Percentiles rank a stretch among this genome's conserved stretches.
Conservation (phyloP, 176 grass and related monocot genomes). For the Juncus inflexus region DNA sequence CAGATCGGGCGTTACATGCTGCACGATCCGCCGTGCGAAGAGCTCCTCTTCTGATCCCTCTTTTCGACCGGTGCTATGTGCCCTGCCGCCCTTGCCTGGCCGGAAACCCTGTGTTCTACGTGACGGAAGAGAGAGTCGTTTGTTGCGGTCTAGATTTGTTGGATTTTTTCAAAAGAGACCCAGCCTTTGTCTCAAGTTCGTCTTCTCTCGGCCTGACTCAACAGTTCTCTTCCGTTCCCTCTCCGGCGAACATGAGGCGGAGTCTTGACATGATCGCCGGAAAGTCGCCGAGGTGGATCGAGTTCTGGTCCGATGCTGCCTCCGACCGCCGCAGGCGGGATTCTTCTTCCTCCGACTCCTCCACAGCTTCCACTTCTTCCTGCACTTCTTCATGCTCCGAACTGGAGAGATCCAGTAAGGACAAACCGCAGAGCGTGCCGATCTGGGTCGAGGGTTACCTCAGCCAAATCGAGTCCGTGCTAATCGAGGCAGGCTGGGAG, state of each 20-base stretch:
- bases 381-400: slow-evolving; percentile 23
- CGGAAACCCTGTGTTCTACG: slow-evolving; percentile 89
- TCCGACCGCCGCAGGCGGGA: slow-evolving; percentile 76
- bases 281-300: slow-evolving; percentile 80
- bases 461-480: slow-evolving; percentile 57
- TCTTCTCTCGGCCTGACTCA: slow-evolving; percentile 3
- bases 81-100: slow-evolving; percentile 75
- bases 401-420: slow-evolving; percentile 22
- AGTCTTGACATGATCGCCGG: slow-evolving; percentile 65
- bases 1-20: slow-evolving; percentile 46
- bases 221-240: neutral
- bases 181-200: slow-evolving; percentile 38
- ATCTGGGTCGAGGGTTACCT: slow-evolving; percentile 85
- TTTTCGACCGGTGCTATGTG: slow-evolving; percentile 88
- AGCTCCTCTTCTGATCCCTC: slow-evolving; percentile 60
- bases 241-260: slow-evolving; percentile 43
- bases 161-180: slow-evolving; percentile 72
- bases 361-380: slow-evolving; percentile 51
- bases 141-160: slow-evolving; percentile 84
- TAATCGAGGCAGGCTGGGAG: slow-evolving; percentile 77
- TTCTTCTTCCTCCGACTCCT: slow-evolving; percentile 81
- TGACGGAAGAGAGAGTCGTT: slow-evolving; percentile 77
- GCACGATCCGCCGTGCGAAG: slow-evolving; percentile 66
- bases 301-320: slow-evolving; percentile 97
- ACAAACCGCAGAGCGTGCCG: slow-evolving; percentile 27